phyloP scores from a whole-genome alignment of 768 basidiomycete genomes.

The Pisolithus orientalis region DNA sequence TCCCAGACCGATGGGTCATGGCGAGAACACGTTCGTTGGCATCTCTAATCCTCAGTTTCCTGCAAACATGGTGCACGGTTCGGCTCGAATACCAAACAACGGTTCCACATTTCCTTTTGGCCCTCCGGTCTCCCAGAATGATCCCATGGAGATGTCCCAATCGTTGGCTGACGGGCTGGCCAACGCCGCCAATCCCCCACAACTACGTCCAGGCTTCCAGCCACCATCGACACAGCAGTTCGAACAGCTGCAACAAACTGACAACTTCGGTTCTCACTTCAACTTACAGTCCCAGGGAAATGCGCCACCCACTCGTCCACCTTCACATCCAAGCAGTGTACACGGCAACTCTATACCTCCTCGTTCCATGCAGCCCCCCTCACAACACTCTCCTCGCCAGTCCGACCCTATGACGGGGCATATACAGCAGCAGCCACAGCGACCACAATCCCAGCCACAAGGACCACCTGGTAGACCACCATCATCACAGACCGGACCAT shows the following conservation, averaged over 20 bases:
- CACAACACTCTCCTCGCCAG: conserved; percentile 43
- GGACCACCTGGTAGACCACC: conserved; percentile 42
- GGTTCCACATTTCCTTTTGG: conserved; percentile 37
- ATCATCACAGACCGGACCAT: conserved; percentile 44
- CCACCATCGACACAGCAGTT: conserved; percentile 61
- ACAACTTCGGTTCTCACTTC: conserved; percentile 30
- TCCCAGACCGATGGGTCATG: conserved; percentile 37
- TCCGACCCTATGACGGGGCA: conserved; percentile 39
- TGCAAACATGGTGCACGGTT: conserved; percentile 26
- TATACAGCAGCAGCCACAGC: conserved; percentile 33
- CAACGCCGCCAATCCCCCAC: conserved; percentile 26
- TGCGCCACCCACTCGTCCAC: conserved; percentile 36
- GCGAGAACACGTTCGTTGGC: conserved; percentile 40
- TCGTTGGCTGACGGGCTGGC: conserved; percentile 35
- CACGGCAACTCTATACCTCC: conserved; percentile 27
- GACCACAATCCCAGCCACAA: conserved; percentile 59
- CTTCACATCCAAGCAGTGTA: conserved; percentile 34
- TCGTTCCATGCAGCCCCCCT: conserved; percentile 29
- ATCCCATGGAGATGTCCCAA: conserved; percentile 40
- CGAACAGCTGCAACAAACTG: conserved; percentile 45
- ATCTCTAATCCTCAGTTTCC: conserved; percentile 33
- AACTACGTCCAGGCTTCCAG: conserved; percentile 37
- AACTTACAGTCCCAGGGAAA: conserved; percentile 31
- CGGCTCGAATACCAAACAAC: conserved; percentile 29
- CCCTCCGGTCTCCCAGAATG: conserved; percentile 45